Conservation (phyloP, 192 early-diverging fungal species). For the Coemansia sp. region DNA sequence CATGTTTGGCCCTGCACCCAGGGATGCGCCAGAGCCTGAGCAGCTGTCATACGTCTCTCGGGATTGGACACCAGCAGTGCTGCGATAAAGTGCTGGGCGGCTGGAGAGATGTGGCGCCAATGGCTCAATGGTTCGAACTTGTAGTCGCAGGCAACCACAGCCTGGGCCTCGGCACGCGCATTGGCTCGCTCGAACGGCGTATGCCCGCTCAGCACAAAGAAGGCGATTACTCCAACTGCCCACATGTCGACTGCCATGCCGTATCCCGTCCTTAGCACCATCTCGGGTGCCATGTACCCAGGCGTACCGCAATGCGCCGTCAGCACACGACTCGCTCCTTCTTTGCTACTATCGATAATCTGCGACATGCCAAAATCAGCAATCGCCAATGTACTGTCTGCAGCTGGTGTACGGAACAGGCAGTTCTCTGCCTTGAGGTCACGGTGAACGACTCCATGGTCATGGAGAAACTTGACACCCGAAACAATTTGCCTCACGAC, state of each 20-base stretch:
- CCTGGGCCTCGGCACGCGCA: slow-evolving; percentile 54
- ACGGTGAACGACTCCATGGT: slow-evolving; percentile 83
- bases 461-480: slow-evolving; percentile 82
- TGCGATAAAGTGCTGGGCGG: slow-evolving; percentile 69
- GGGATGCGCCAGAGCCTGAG: slow-evolving; percentile 69
- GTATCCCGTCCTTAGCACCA: slow-evolving; percentile 53
- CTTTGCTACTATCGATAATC: slow-evolving; percentile 34
- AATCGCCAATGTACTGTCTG: slow-evolving; percentile 63
- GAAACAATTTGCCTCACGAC: slow-evolving; percentile 74
- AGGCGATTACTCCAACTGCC: slow-evolving; percentile 76
- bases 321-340: slow-evolving; percentile 54
- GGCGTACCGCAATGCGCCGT: slow-evolving; percentile 76
- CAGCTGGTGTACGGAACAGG: slow-evolving; percentile 60
- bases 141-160: slow-evolving; percentile 62
- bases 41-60: slow-evolving; percentile 66
- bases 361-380: slow-evolving; percentile 82
- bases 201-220: slow-evolving; percentile 68
- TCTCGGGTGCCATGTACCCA: slow-evolving; percentile 73
- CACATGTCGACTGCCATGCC: slow-evolving; percentile 81
- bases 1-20: slow-evolving; percentile 57
- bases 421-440: slow-evolving; percentile 78
- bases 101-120: slow-evolving; percentile 60
- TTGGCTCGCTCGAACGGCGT: slow-evolving; percentile 66
- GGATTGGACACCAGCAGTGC: slow-evolving; percentile 67
- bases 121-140: slow-evolving; percentile 60